phyloP scores from a whole-genome alignment of 139 green algal genomes.

The Chlorella vulgaris region DNA sequence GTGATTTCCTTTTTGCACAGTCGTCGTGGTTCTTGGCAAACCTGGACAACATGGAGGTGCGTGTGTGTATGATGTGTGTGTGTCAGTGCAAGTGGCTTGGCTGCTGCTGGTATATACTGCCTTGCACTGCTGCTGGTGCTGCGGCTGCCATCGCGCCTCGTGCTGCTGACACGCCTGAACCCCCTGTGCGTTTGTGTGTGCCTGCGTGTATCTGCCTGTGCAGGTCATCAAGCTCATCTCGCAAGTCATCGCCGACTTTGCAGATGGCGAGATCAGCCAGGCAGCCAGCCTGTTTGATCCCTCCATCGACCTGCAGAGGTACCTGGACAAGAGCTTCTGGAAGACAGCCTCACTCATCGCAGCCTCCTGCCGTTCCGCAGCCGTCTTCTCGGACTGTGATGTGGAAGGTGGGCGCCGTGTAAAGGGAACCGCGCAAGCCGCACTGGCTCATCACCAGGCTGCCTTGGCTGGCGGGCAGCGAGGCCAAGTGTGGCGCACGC shows the following conservation, averaged over 20 bases:
- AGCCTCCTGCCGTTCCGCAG: constrained; percentile 86
- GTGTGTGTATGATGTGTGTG: not conserved
- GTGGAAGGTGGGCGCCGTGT: constrained; percentile 39
- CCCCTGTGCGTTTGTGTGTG: not conserved
- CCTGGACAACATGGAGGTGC: constrained; percentile 97
- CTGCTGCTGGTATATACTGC: too few relatives aligned
- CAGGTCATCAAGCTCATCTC: constrained; percentile 99
- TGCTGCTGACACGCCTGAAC: not conserved
- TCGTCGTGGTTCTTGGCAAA: constrained; percentile 97
- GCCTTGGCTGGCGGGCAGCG: too few relatives aligned
- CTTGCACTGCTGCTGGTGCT: too few relatives aligned
- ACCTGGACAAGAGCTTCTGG: constrained; percentile 97
- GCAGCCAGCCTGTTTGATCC: constrained; percentile 85
- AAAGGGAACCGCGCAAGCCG: not conserved
- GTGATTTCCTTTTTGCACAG: constrained; percentile 99
- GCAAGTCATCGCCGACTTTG: constrained; percentile 99
- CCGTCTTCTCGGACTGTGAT: constrained; percentile 86
- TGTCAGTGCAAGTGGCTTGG: not conserved
- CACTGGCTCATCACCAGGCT: not conserved
- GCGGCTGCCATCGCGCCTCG: not conserved
- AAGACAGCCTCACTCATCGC: constrained; percentile 99
- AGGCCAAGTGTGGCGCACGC: too few relatives aligned
- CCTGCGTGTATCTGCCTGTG: not conserved
- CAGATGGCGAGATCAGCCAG: constrained; percentile 98
- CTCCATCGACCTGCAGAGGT: constrained; percentile 82